phyloP scores from a whole-genome alignment of 495 filamentous ascomycete genomes.

The Paragyromitra xinjiangensis region DNA sequence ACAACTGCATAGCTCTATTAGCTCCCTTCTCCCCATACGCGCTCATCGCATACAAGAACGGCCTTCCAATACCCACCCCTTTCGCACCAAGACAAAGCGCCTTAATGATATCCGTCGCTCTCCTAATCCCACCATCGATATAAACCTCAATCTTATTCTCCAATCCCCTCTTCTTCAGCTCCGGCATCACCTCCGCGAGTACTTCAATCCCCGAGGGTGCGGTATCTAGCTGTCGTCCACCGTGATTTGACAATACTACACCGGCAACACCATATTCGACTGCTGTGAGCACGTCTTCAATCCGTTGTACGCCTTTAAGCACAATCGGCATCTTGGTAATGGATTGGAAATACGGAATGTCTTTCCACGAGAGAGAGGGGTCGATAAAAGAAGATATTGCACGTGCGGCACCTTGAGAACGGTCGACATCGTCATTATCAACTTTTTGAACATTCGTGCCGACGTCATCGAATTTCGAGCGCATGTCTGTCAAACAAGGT shows the following conservation, averaged over 20 bases:
- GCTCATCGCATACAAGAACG: constrained; percentile 96
- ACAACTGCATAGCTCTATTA: constrained; percentile 88
- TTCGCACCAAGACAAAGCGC: constrained; percentile 91
- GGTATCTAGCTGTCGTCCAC: constrained; percentile 95
- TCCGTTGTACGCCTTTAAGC: constrained; percentile 94
- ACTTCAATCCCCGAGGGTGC: constrained; percentile 91
- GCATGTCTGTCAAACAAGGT: constrained; percentile 69
- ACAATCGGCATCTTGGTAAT: constrained; percentile 97
- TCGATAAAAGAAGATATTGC: constrained; percentile 97
- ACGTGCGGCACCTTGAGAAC: constrained; percentile 85
- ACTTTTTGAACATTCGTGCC: constrained; percentile 81
- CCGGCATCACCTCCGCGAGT: constrained; percentile 95
- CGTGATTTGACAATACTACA: constrained; percentile 96
- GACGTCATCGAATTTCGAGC: constrained; percentile 85
- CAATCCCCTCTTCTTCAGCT: constrained; percentile 81
- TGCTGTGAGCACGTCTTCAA: constrained; percentile 90
- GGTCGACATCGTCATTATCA: constrained; percentile 72
- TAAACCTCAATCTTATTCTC: constrained; percentile 88
- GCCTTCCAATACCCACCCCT: constrained; percentile 92
- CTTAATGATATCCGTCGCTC: constrained; percentile 95
- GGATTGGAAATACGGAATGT: constrained; percentile 91
- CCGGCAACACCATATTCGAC: constrained; percentile 85
- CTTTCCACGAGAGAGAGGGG: constrained; percentile 86
- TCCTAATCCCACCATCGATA: constrained; percentile 87
- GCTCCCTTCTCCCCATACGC: constrained; percentile 89